phyloP scores from a whole-genome alignment of 495 filamentous ascomycete species.

The Podospora fimiseda region DNA sequence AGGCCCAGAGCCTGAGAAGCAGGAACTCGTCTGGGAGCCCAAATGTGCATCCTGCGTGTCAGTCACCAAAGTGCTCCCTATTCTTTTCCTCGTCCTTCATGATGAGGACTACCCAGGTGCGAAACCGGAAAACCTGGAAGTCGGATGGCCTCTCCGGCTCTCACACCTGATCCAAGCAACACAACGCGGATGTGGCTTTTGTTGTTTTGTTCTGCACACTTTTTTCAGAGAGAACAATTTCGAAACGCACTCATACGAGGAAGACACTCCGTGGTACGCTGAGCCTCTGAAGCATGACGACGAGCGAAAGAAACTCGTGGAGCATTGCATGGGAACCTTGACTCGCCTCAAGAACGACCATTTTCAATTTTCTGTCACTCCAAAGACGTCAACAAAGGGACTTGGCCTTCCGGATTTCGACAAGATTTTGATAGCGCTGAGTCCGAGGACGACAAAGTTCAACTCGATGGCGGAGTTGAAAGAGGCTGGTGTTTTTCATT shows the following conservation, averaged over 20 bases:
- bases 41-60: constrained; percentile 1
- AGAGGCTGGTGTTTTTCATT: background rate
- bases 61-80: background rate
- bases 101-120: background rate
- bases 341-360: background rate
- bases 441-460: background rate
- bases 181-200: constrained; percentile 4
- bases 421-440: background rate
- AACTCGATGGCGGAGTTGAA: background rate
- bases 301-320: background rate
- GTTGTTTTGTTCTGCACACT: constrained; percentile 1
- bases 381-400: background rate
- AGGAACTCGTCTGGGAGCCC: background rate
- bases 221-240: constrained; percentile 1
- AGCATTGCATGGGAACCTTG: constrained; percentile 6
- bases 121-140: background rate
- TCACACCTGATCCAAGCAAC: constrained; percentile 4
- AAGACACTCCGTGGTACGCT: constrained; percentile 2
- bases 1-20: background rate
- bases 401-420: background rate
- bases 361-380: background rate
- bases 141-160: background rate
- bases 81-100: background rate
- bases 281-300: background rate
- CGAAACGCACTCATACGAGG: background rate